Evolutionary conservation across 768 basidiomycete species (phyloP).

Genomic region (Psilocybe sp.): DNA sequence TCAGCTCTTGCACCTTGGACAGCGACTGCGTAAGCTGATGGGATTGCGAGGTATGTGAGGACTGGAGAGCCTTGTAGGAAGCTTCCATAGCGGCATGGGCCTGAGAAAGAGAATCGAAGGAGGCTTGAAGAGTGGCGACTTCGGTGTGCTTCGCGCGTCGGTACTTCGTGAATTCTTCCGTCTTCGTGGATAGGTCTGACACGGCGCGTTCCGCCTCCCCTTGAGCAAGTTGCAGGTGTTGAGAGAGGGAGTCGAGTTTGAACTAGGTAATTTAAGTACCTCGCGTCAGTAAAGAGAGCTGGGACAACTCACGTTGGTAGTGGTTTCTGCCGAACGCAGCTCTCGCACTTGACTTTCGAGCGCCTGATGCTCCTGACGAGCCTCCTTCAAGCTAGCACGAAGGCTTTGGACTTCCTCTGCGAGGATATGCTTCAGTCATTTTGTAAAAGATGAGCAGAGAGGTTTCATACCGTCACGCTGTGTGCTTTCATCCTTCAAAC

Average conservation of each 20-base stretch:
- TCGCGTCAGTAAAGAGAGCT: background rate
- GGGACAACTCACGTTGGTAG: conserved; percentile 55
- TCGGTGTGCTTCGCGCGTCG: conserved; percentile 81
- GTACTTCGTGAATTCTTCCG: conserved; percentile 82
- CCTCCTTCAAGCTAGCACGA: conserved; percentile 67
- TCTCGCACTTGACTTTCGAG: conserved; percentile 71
- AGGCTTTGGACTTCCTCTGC: conserved; percentile 72
- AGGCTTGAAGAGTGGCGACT: conserved; percentile 68
- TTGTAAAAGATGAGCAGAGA: conserved; percentile 1
- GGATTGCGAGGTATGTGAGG: conserved; percentile 65
- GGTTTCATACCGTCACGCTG: conserved; percentile 67
- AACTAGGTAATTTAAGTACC: conserved; percentile 47
- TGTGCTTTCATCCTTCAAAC: conserved; percentile 71
- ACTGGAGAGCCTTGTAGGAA: conserved; percentile 70
- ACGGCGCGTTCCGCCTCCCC: conserved; percentile 72
- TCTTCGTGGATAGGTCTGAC: conserved; percentile 65
- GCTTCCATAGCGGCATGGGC: conserved; percentile 63
- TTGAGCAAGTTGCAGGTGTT: conserved; percentile 77
- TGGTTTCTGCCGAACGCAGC: conserved; percentile 69
- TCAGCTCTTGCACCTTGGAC: conserved; percentile 69
- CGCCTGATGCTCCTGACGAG: conserved; percentile 67
- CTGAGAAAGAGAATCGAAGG: conserved; percentile 71
- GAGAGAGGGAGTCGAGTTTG: conserved; percentile 79
- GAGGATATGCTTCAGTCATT: conserved; percentile 9
- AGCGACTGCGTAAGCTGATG: conserved; percentile 79